Conservation (phyloP, 2,329 filamentous ascomycete genomes). For the Gnomoniopsis smithogilvyi region DNA sequence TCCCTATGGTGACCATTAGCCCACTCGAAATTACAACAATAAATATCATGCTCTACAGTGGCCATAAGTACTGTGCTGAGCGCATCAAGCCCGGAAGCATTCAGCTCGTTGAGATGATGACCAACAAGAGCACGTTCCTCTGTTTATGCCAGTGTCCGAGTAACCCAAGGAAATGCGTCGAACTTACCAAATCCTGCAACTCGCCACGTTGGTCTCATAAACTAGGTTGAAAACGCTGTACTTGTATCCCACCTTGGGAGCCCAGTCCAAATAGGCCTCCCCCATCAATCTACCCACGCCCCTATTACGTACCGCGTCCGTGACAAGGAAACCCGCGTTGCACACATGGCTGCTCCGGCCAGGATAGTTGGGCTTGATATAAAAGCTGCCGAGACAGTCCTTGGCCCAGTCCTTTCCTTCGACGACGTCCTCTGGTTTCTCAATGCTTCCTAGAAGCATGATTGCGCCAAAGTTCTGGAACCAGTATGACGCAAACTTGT, state of each 20-base stretch:
- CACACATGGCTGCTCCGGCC: conserved; percentile 88
- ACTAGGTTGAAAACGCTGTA: conserved; percentile 95
- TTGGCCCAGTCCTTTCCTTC: conserved; percentile 72
- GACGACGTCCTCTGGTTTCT: conserved; percentile 54
- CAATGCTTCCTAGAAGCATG: conserved; percentile 78
- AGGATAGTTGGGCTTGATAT: conserved; percentile 92
- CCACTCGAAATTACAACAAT: too few relatives aligned
- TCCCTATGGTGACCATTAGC: conserved; percentile 45
- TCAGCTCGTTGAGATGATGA: too few relatives aligned
- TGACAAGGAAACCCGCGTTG: conserved; percentile 78
- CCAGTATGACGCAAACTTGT: conserved; percentile 80
- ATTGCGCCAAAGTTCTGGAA: conserved; percentile 87
- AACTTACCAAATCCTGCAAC: conserved; percentile 69
- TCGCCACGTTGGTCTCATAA: conserved; percentile 89
- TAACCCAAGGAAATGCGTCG: too few relatives aligned
- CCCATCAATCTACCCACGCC: conserved; percentile 75
- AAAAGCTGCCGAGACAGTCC: conserved; percentile 84
- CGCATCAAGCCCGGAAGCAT: too few relatives aligned
- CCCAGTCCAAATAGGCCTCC: conserved; percentile 74
- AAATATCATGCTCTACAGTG: too few relatives aligned
- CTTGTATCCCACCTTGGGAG: conserved; percentile 77
- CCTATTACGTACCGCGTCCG: conserved; percentile 68
- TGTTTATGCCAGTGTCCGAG: too few relatives aligned
- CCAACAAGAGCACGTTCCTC: too few relatives aligned
- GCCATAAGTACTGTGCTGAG: too few relatives aligned